Evolutionary conservation across 306 rosid genomes (phyloP).

Genomic region (Prosopis cineraria): DNA sequence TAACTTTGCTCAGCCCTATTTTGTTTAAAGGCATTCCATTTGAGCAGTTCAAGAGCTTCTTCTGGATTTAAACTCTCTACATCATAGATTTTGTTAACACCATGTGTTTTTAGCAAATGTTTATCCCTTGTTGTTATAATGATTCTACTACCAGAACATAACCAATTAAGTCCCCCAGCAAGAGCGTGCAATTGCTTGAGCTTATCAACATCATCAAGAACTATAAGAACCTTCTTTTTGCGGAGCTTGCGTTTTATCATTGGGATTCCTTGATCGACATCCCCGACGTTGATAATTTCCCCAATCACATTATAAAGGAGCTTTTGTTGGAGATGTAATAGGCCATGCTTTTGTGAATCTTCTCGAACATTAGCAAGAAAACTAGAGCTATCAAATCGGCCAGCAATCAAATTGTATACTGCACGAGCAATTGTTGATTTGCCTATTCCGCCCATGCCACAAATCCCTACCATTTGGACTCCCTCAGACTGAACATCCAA

Average conservation of each 20-base stretch:
- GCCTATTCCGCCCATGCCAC: too few species aligned
- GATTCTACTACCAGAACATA: neutral
- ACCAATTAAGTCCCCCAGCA: neutral
- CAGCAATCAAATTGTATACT: neutral
- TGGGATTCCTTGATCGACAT: neutral
- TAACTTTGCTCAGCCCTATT: slow-evolving; percentile 15
- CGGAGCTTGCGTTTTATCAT: neutral
- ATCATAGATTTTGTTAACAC: neutral
- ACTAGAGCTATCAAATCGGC: neutral
- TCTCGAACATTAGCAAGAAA: neutral
- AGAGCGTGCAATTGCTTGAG: neutral
- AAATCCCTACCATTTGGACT: too few species aligned
- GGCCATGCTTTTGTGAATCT: neutral
- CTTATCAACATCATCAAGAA: neutral
- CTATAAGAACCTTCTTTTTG: too few species aligned
- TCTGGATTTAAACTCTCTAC: neutral
- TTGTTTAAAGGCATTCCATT: slow-evolving; percentile 1
- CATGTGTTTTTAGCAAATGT: neutral
- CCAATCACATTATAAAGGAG: neutral
- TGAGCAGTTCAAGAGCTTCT: slow-evolving; percentile 10
- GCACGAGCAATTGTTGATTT: too few species aligned
- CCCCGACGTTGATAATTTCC: neutral
- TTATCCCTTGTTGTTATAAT: neutral
- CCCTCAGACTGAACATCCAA: too few species aligned
- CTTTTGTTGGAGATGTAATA: neutral